Evolutionary conservation across 306 rosid genomes (phyloP), one percentile per base, ranked within the genome.

Genomic region (Prunus mongolica): DNA sequence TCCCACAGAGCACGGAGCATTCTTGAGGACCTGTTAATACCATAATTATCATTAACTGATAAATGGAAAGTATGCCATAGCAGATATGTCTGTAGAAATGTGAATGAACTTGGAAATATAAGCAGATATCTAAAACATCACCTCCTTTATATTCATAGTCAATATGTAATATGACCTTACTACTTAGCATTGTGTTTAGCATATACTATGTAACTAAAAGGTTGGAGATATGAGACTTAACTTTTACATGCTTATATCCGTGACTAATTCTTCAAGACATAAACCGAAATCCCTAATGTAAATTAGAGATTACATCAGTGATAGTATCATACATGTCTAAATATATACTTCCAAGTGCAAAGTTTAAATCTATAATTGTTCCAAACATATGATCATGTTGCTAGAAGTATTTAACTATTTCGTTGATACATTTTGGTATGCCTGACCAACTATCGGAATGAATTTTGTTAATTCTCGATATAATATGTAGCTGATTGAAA

Each of bases 1-100:
- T 50, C 97, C 99, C 58, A 95, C 97, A 0, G 99, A 88, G 76
- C 99, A 92, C 9, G 97, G 93, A 51, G 97, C 92, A 73, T 74
- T 86, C 77, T 80, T 89, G 61, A 92, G 64, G 24, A 95, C 80
- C 99, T 95, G 91, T 81, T 68, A 56, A 79, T 71, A 65, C 11
- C 68, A 72, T 49, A 28, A 16, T 46, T 10, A 58, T 67, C 65
- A 69, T 50, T 71, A 22, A 74, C 47, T 67, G 30, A 58, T 58
- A 34, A 9, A 18, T 65, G 24, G 45, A 12, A 34, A 65, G 15
- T 65, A 34, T 34, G 69, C 45, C 32, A 32, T 3, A 65, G 19
- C 47, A 18, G 7, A 64, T 16, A 16, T 30, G 25, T 64, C 25
- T 19, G 1, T 27, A 18, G 68, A 64, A 64, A 64, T 18, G 47